Percentiles rank a stretch among this genome's conserved stretches.
Conservation (phyloP, 768 basidiomycete genomes). For the Suillus plorans region DNA sequence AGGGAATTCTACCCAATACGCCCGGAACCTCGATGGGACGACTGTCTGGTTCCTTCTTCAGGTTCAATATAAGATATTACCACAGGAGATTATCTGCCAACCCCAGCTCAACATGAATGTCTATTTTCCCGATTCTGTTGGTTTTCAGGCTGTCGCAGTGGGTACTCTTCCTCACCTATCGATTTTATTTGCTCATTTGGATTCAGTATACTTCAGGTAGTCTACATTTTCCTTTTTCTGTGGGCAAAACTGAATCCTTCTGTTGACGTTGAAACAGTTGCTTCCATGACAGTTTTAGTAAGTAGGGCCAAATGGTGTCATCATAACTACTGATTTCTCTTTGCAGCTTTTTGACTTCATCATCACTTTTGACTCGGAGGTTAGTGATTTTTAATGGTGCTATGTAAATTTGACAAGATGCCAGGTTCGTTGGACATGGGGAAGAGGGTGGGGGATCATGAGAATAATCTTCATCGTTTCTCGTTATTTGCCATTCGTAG, state of each 20-base stretch:
- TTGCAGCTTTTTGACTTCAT: conserved; percentile 3
- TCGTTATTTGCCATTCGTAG: background rate
- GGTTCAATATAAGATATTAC: background rate
- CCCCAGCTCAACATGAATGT: background rate
- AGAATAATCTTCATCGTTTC: background rate
- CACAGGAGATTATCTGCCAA: background rate
- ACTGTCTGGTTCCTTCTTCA: background rate
- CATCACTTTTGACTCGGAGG: conserved; percentile 9
- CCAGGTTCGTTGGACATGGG: conserved; percentile 5
- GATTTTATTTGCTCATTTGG: background rate
- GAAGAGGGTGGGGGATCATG: background rate
- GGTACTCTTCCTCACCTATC: background rate
- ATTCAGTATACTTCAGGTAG: background rate
- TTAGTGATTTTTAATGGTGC: background rate
- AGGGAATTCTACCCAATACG: background rate
- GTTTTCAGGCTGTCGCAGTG: background rate
- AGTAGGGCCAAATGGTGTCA: background rate
- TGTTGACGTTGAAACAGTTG: background rate
- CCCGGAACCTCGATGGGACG: background rate
- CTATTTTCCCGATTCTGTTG: background rate
- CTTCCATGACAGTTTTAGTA: background rate
- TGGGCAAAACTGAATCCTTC: background rate
- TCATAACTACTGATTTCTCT: background rate
- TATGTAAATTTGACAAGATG: background rate
- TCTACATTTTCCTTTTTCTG: background rate